Evolutionary conservation across 371 early-diverging fungal genomes (phyloP).

Genomic region (Rhizomucor pusillus): DNA sequence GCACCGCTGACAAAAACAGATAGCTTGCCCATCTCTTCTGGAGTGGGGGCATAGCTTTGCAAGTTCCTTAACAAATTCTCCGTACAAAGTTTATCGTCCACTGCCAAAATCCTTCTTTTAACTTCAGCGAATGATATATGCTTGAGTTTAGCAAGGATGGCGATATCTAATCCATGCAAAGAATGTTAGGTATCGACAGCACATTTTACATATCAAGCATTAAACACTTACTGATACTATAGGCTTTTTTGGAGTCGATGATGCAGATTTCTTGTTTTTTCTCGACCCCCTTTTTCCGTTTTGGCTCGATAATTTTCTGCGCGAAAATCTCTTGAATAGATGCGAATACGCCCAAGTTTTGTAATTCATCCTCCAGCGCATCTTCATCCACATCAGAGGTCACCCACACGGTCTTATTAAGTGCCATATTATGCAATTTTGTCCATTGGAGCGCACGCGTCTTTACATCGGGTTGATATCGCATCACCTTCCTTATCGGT

Average conservation of each 20-base stretch:
- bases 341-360: slow-evolving; percentile 60
- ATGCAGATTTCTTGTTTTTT: slow-evolving; percentile 59
- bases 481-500: slow-evolving; percentile 53
- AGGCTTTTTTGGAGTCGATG: slow-evolving; percentile 71
- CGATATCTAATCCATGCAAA: slow-evolving; percentile 49
- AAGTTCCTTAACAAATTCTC: slow-evolving; percentile 68
- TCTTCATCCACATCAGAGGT: slow-evolving; percentile 44
- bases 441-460: slow-evolving; percentile 87
- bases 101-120: slow-evolving; percentile 51
- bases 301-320: slow-evolving; percentile 59
- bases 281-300: slow-evolving; percentile 26
- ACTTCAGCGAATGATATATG: slow-evolving; percentile 60
- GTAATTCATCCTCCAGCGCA: slow-evolving; percentile 52
- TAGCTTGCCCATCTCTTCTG: slow-evolving; percentile 75
- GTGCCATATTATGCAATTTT: slow-evolving; percentile 65
- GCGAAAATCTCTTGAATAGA: slow-evolving; percentile 74
- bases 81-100: slow-evolving; percentile 64
- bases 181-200: neutral
- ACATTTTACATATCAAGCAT: neutral
- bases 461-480: slow-evolving; percentile 69
- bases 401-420: slow-evolving; percentile 63
- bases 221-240: slow-evolving; percentile 67
- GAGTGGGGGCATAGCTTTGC: slow-evolving; percentile 64
- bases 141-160: slow-evolving; percentile 67
- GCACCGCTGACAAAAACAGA: slow-evolving; percentile 67